Base-by-base conservation (phyloP, 352 stramenopile genomes). In the Phytopythium mirpurense region DNA sequence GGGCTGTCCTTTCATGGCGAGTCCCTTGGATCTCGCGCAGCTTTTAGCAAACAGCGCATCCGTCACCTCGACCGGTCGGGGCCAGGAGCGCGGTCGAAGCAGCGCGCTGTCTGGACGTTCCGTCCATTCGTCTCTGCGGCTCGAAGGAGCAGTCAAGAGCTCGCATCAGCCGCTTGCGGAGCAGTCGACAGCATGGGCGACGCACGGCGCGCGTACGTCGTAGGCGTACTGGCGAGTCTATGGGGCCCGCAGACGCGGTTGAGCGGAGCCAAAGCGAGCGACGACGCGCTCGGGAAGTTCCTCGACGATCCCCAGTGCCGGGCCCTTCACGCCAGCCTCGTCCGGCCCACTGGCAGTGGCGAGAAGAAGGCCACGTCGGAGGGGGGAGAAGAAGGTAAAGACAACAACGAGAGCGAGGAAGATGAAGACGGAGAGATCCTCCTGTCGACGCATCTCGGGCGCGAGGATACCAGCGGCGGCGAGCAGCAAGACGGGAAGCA, bases 261-360 rank as follows among this genome's bases (percentile, higher is more conserved):
- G n/a, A 65, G 61, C 19, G 52, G 56, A 3, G 60, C 63, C 29
- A 78, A 86, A 27, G 27, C 45, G 19, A 76, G 68, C 0, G 61
- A 88, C 11, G 63, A 76, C 6, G 83, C 83, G 10, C 43, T 93
- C 34, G 70, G 52, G 10, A 55, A 62, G 34, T 95, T 95, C 57
- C 63, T 95, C 1, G 81, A 95, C 38, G 79, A 93, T 24, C 61
- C 77, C 10, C 78, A 74, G 38, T 89, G 75, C 44, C 60, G 49
- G 2, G 65, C 90, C 42, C 59, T 95, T 1, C 66, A 86, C 23
- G 84, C 80, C 23, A 65, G 67, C 16, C 69, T 86, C 2, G 42
- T 65, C 9, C 29, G 26, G 1, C 46, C 16, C 23, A 1, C 31
- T n/a, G 46, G 31, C 3, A 52, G 18, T 5, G 14, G 2, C 5